These are phyloP conservation scores for Diaporthe ampelina DNA, from an alignment of 2,329 filamentous ascomycete species.

Conservation along the genomic window DNA sequence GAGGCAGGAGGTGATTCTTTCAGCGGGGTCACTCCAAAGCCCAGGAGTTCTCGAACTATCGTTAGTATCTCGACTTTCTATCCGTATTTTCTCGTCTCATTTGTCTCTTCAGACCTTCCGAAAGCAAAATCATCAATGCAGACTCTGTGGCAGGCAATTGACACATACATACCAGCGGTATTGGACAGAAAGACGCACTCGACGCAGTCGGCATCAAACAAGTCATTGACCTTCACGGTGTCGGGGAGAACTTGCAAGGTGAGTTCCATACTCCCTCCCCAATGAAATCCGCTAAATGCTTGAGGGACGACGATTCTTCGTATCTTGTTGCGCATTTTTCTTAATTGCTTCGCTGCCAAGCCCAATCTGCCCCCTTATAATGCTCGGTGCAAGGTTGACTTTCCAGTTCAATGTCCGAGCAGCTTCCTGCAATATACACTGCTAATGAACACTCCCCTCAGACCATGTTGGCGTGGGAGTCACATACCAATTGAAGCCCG, in stretches of 20 bases:
- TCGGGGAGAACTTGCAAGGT: slow-evolving; percentile 65
- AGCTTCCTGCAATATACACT: slow-evolving; percentile 46
- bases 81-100: not conserved
- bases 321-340: not conserved
- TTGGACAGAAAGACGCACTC: slow-evolving; percentile 58
- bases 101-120: not conserved
- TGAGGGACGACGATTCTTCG: not conserved
- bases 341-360: not conserved
- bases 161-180: slow-evolving; percentile 43
- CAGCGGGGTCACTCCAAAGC: slow-evolving; percentile 58
- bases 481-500: slow-evolving; percentile 47
- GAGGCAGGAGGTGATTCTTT: slow-evolving; percentile 59
- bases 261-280: slow-evolving; percentile 46
- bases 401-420: no score
- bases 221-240: slow-evolving; percentile 59
- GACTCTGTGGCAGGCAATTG: not conserved
- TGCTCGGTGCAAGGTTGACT: no score
- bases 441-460: slow-evolving; percentile 67
- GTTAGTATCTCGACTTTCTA: not conserved
- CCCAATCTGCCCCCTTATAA: no score
- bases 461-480: slow-evolving; percentile 45
- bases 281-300: not conserved
- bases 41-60: slow-evolving; percentile 54
- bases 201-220: slow-evolving; percentile 56
- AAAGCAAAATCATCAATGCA: not conserved